Evolutionary conservation across 148 eudicot genomes (phyloP), one percentile per base, ranked within the genome.

Genomic region (Arbutus unedo): DNA sequence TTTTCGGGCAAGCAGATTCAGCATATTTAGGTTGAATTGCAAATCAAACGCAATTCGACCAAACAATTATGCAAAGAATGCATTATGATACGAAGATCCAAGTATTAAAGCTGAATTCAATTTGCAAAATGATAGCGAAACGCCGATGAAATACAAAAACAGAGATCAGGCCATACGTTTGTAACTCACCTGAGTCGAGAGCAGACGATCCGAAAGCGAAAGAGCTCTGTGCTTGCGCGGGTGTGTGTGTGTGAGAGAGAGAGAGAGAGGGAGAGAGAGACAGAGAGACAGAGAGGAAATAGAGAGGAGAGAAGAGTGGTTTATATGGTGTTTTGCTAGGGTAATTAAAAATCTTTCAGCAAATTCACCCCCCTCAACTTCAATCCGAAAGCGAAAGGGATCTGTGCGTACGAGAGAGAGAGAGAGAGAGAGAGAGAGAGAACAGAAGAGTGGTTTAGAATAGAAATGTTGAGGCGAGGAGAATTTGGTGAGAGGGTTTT

Each of bases 181-280:
- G 79, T 7, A n/a, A 15, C 64, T 55, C 44, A 55, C 79, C 79
- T 15, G 66, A 77, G 66, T 77, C 48, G 60, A 31, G 45, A 51
- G 60, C 59, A 23, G 79, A 25, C 57, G 79, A 76, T 53, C 79
- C 41, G 79, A 51, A 53, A 64, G 48, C 79, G 21, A 55, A 54
- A 55, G 47, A 76, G 78, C 54, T 77, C 79, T 77, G 79, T 6
- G 44, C 38, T 31, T 31, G 38, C 38, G 38, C 1, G 38, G 0
- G 38, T 31, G 1, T 13, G 21, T n/a, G n/a, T n/a, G n/a, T n/a
- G n/a, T n/a, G n/a, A n/a, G n/a, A n/a, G n/a, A n/a, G n/a, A n/a
- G n/a, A n/a, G n/a, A 19, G 77, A n/a, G 77, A 47, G 77, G n/a
- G 53, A 48, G 77, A 47, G 77, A 74, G 76, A 44, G n/a, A n/a